phyloP scores from a whole-genome alignment of 2,329 filamentous ascomycete genomes.

The Verticillium tricorpus region DNA sequence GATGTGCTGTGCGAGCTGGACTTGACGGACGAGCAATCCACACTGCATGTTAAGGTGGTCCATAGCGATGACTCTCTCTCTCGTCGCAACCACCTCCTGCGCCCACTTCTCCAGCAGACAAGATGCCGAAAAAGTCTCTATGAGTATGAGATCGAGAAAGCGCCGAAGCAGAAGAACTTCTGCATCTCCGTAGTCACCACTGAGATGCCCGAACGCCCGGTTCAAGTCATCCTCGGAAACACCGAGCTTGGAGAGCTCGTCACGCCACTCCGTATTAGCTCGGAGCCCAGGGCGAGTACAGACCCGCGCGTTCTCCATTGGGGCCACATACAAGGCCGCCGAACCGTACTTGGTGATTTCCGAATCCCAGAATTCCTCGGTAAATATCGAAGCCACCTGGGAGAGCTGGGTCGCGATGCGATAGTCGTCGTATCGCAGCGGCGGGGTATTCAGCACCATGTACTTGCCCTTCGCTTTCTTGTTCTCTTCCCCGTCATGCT shows the following conservation, averaged over 20 bases:
- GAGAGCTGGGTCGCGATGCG: background rate
- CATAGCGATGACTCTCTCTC: background rate
- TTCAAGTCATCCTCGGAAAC: background rate
- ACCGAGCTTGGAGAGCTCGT: background rate
- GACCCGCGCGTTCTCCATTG: background rate
- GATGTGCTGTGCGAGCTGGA: background rate
- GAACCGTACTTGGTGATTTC: slow-evolving; percentile 18
- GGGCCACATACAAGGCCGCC: slow-evolving; percentile 11
- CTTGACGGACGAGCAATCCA: background rate
- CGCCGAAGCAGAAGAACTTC: background rate
- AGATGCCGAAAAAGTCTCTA: background rate
- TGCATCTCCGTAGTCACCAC: background rate
- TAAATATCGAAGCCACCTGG: slow-evolving; percentile 12
- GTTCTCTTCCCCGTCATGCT: slow-evolving; percentile 3
- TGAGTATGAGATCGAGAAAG: background rate
- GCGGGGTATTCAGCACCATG: background rate
- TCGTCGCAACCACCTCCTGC: background rate
- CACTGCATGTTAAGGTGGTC: background rate
- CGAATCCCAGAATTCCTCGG: slow-evolving; percentile 19
- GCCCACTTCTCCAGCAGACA: background rate
- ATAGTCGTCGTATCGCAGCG: background rate
- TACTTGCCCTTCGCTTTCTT: too few species aligned
- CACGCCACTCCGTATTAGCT: background rate
- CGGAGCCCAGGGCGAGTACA: background rate
- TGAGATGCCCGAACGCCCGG: background rate